phyloP scores from a whole-genome alignment of 768 basidiomycete genomes.

The Lactifluus piperatus region DNA sequence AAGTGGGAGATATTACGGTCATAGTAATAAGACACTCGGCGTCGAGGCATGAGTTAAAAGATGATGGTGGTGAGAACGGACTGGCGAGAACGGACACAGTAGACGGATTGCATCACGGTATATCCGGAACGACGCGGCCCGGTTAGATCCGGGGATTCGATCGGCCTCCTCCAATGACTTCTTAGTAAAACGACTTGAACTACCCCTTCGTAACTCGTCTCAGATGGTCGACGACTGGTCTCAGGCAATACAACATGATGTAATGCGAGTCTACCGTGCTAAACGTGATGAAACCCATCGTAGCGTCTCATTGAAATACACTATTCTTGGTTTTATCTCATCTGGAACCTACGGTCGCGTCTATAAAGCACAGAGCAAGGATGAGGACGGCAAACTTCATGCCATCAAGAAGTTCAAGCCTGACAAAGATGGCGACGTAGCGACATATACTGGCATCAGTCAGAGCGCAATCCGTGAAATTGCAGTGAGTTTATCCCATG shows the following conservation, averaged over 20 bases:
- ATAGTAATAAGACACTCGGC: constrained; percentile 74
- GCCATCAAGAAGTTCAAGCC: constrained; percentile 99
- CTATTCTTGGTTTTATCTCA: constrained; percentile 94
- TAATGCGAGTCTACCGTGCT: constrained; percentile 79
- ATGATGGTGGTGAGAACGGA: too few species aligned
- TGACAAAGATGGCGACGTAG: constrained; percentile 95
- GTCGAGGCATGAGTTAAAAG: constrained; percentile 45
- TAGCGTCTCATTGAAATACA: constrained; percentile 73
- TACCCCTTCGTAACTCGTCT: background rate
- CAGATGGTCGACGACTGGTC: constrained; percentile 20
- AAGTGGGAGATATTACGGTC: constrained; percentile 40
- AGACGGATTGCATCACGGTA: too few species aligned
- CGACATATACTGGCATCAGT: constrained; percentile 94
- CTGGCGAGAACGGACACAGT: too few species aligned
- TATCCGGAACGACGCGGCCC: background rate
- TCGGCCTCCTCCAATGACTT: too few species aligned
- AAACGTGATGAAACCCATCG: constrained; percentile 64
- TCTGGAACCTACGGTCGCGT: constrained; percentile 98
- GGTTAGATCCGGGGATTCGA: background rate
- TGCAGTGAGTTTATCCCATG: constrained; percentile 49
- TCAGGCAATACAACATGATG: constrained; percentile 38
- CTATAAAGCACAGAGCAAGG: constrained; percentile 86
- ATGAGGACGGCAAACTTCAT: constrained; percentile 61
- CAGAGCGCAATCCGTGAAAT: constrained; percentile 98
- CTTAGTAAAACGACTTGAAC: background rate